Evolutionary conservation across 1,284 basidiomycete genomes (phyloP), one percentile per base, ranked within the genome.

Genomic region (Pulchroboletus neoregius): DNA sequence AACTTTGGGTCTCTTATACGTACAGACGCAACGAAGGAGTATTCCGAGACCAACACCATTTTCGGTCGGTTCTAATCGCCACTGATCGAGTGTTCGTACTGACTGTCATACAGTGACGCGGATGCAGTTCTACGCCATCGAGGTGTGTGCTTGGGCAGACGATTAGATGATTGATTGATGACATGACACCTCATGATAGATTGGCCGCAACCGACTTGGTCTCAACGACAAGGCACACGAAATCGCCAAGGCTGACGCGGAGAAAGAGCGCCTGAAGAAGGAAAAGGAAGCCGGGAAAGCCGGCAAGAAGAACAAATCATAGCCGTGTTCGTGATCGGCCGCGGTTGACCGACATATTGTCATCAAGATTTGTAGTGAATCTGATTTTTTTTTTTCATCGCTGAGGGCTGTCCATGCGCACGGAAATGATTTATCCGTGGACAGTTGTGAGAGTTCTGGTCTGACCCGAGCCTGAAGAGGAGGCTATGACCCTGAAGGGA

Each of bases 1-100:
- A 99, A 98, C 76, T 97, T 98, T 71, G 96, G 96, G 26, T 97
- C 92, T 2, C 74, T 99, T 57, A 87, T 99, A 57, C 83, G 96
- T 42, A 86, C 80, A 45, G 82, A 96, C 63, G 78, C 85, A 30
- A 74, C 73, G 40, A 78, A 82, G 52, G 91, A 95, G 63, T 99
- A 99, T 69, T 84, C 82, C 9, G 89, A 99, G 73, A 80, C 75
- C 43, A 99, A 98, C 73, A 91, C 92, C 11, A 95, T 97, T 52
- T 95, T 99, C 62, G 92, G 94, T 89, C 55, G 62, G 48, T 48
- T 24, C 46, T 24, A 30, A 36, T 24, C 26, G 12, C 40, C 15
- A 8, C 39, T 41, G 18, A 41, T 33, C 23, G 18, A 3, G 27
- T 32, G 32, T 39, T 16, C 18, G 37, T 46, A 26, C 46, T 41